Conservation (phyloP, 441 rosid genomes). For the Corymbia citriodora region DNA sequence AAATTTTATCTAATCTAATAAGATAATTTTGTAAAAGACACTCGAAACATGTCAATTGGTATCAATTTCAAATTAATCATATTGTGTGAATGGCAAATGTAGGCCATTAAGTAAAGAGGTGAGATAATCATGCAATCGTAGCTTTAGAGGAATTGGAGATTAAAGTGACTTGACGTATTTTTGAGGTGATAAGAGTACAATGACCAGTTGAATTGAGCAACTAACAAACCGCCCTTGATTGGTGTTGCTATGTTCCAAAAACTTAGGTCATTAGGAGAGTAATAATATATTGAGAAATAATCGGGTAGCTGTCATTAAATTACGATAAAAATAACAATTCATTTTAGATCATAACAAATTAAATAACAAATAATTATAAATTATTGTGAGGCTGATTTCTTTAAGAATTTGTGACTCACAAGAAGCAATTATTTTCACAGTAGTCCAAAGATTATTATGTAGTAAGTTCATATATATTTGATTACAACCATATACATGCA, state of each 20-base stretch:
- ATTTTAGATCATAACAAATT: too few relatives aligned
- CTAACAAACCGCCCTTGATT: neutral
- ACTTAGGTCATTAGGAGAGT: neutral
- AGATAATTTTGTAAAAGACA: neutral
- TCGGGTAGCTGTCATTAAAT: too few relatives aligned
- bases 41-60: neutral
- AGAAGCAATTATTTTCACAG: too few relatives aligned
- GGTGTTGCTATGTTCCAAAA: neutral
- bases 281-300: too few relatives aligned
- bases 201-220: neutral
- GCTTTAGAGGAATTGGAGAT: neutral
- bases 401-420: too few relatives aligned
- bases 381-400: too few relatives aligned
- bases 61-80: neutral
- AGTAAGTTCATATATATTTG: too few relatives aligned
- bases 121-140: neutral
- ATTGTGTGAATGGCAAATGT: neutral
- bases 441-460: too few relatives aligned
- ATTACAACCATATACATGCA: neutral
- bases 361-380: too few relatives aligned
- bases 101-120: neutral
- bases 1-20: neutral
- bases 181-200: neutral
- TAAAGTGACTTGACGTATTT: neutral
- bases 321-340: too few relatives aligned